These are phyloP conservation scores for Gremmenia infestans DNA, from an alignment of 2,329 filamentous ascomycete species.

Conservation along the genomic window DNA sequence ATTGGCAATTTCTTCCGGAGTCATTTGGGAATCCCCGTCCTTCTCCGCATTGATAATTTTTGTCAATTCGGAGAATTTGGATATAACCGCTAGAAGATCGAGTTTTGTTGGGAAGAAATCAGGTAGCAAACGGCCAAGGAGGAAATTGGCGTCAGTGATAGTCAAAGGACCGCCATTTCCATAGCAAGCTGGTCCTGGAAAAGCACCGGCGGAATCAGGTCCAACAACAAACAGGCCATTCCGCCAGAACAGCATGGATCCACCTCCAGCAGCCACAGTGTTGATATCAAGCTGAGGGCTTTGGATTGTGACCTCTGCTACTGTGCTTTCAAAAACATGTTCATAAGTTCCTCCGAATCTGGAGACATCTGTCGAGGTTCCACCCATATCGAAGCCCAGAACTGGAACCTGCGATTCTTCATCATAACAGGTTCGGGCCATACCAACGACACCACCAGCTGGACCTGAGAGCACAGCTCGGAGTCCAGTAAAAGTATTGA, in stretches of 20 bases:
- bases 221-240: slow-evolving; percentile 68
- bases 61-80: slow-evolving; percentile 68
- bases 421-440: slow-evolving; percentile 60
- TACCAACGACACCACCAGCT: slow-evolving; percentile 64
- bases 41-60: slow-evolving; percentile 62
- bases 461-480: slow-evolving; percentile 61
- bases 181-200: slow-evolving; percentile 86
- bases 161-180: slow-evolving; percentile 82
- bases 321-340: slow-evolving; percentile 71
- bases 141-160: slow-evolving; percentile 84
- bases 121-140: slow-evolving; percentile 74
- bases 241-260: slow-evolving; percentile 54
- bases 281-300: slow-evolving; percentile 77
- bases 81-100: slow-evolving; percentile 67
- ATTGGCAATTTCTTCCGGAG: slow-evolving; percentile 46
- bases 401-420: slow-evolving; percentile 57
- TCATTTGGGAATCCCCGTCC: slow-evolving; percentile 54
- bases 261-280: slow-evolving; percentile 44
- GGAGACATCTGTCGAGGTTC: slow-evolving; percentile 59
- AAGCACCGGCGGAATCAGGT: slow-evolving; percentile 61
- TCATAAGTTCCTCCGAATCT: slow-evolving; percentile 61
- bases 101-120: slow-evolving; percentile 79
- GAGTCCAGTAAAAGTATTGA: slow-evolving; percentile 55
- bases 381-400: slow-evolving; percentile 63
- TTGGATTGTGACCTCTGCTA: slow-evolving; percentile 71